Conservation (phyloP, 768 basidiomycete species). For the Russula earlei region DNA sequence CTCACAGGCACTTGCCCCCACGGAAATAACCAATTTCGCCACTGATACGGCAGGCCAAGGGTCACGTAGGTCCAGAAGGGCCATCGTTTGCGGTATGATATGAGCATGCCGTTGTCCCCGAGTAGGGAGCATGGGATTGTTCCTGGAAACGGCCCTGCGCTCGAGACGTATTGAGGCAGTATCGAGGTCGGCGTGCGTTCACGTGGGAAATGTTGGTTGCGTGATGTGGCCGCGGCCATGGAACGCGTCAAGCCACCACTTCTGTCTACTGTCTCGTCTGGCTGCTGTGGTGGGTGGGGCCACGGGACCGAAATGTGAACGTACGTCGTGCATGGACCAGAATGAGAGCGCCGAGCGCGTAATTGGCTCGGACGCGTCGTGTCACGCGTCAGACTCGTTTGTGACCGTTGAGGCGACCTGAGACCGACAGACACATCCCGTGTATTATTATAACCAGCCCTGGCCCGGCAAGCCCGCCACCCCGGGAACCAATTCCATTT, state of each 20-base stretch:
- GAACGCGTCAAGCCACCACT: slow-evolving; percentile 1
- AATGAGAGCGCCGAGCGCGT: not conserved
- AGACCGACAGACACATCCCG: not conserved
- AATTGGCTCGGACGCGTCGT: slow-evolving; percentile 12
- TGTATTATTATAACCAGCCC: not conserved
- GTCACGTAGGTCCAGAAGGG: not conserved
- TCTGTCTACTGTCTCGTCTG: not conserved
- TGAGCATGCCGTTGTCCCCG: not conserved
- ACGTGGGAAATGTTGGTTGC: not conserved
- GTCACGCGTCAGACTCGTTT: slow-evolving; percentile 15
- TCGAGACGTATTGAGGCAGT: slow-evolving; percentile 1
- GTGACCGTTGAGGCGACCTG: slow-evolving; percentile 15
- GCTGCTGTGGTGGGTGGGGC: not conserved
- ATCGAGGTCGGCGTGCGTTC: not conserved
- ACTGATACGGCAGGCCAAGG: not conserved
- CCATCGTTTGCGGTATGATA: not conserved
- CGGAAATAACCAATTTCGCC: not conserved
- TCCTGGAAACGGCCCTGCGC: slow-evolving; percentile 9
- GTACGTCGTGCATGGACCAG: not conserved
- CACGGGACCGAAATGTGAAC: not conserved
- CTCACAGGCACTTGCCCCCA: not conserved
- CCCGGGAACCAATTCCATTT: not conserved
- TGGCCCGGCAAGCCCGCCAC: slow-evolving; percentile 4
- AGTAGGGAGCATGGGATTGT: not conserved
- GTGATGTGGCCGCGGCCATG: not conserved